Base-by-base conservation (phyloP, 177 flowering plant genomes). In the Vitis hybrid region DNA sequence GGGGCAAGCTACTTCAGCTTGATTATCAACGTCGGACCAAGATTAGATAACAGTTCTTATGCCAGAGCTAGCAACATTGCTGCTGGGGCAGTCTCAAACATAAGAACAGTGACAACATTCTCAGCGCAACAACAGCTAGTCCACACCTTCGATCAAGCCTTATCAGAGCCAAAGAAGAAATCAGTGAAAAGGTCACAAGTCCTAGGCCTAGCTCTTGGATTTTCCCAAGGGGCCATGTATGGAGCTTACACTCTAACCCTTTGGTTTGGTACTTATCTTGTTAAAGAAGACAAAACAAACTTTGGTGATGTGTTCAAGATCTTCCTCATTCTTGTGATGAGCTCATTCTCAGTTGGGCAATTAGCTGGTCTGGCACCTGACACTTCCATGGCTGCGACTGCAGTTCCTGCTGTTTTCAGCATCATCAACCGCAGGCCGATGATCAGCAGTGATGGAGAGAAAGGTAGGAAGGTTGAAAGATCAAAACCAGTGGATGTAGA, bases 211-310 rank as follows among this genome's bases (percentile, higher is more conserved):
- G 80, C 87, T 4, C 80, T 86, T 1, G 96, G 93, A 3, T 70
- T 87, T n/a, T 87, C 86, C 57, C 96, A 91, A 77, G 93, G 90
- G 52, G 85, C 88, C 13, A 91, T 91, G 96, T 91, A 91, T 67
- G 93, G 85, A 30, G 91, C 96, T 1, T 91, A 89, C 65, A 91
- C 93, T 10, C 56, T 87, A 48, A 84, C 77, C 1, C 89, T 91
- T 3, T 86, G 82, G 80, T 87, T 81, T 63, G 96, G 93, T 1
- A 89, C 88, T 2, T 82, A 75, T 65, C 86, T 87, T 7, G 75
- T 87, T 1, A 81, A 88, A 45, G 45, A 78, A 51, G 76, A 54
- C 18, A 13, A 65, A 9, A 56, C 89, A 55, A 76, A n/a, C 45
- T 85, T 89, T 56, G 91, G 89, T 23, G 83, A 68, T 0, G 91